Percentiles rank a stretch among this genome's conserved stretches.
Conservation (phyloP, 257 asterid species). For the Leptodermis oblonga region DNA sequence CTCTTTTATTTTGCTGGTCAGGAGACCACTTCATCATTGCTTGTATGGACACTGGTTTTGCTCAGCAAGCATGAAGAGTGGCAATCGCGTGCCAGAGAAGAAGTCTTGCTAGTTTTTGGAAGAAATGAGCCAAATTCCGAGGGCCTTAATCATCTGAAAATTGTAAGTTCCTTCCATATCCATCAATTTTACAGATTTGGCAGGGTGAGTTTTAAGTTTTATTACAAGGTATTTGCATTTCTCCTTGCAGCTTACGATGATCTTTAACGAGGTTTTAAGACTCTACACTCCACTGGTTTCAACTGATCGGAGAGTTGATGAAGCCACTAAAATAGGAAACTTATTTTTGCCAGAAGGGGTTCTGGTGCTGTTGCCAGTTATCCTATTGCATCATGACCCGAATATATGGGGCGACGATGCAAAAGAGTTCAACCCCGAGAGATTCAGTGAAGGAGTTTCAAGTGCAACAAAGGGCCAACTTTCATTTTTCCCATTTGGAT, state of each 20-base stretch:
- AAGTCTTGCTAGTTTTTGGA: constrained; percentile 5
- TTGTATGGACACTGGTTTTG: constrained; percentile 7
- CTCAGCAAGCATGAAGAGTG: constrained; percentile 4
- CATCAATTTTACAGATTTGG: background rate
- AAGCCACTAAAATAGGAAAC: constrained; percentile 17
- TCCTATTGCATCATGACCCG: constrained; percentile 8
- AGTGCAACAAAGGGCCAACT: constrained; percentile 22
- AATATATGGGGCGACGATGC: constrained; percentile 19
- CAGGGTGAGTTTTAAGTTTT: background rate
- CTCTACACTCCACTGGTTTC: constrained; percentile 15
- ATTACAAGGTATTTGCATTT: background rate
- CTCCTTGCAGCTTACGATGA: constrained; percentile 24
- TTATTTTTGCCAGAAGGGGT: constrained; percentile 13
- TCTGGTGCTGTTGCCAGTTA: constrained; percentile 3
- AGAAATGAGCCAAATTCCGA: background rate
- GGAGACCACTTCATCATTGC: constrained; percentile 5
- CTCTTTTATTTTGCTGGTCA: constrained; percentile 10
- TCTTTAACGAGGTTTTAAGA: constrained; percentile 21
- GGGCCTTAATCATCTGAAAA: constrained; percentile 10
- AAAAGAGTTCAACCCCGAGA: too few species aligned
- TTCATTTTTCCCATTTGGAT: constrained; percentile 16
- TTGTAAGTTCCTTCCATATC: background rate
- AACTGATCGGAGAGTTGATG: background rate
- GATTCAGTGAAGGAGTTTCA: constrained; percentile 5
- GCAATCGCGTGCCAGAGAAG: constrained; percentile 10